phyloP scores from a whole-genome alignment of 2,329 filamentous ascomycete genomes.

The Colletotrichum agaves region DNA sequence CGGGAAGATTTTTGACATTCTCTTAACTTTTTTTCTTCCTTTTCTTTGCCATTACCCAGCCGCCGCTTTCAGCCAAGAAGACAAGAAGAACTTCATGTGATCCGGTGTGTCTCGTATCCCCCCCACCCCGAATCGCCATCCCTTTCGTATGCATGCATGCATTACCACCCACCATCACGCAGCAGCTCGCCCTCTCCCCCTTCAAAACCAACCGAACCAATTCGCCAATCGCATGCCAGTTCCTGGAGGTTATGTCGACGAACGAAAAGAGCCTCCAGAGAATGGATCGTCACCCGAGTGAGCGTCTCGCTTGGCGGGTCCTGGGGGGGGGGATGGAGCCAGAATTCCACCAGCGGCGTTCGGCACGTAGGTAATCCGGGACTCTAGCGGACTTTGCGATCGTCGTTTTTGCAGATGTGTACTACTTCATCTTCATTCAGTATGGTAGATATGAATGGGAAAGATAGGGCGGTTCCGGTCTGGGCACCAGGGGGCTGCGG shows the following conservation, averaged over 20 bases:
- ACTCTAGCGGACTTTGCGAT: background rate
- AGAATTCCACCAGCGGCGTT: background rate
- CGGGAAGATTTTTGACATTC: no score
- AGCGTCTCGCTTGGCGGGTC: slow-evolving; percentile 23
- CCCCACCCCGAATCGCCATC: background rate
- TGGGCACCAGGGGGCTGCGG: no score
- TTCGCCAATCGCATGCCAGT: slow-evolving; percentile 28
- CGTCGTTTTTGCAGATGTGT: background rate
- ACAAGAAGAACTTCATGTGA: slow-evolving; percentile 19
- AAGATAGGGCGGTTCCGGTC: no score
- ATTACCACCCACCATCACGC: slow-evolving; percentile 23
- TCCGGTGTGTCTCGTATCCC: slow-evolving; percentile 25
- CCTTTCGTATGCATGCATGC: slow-evolving; percentile 30
- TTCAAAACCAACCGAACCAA: background rate
- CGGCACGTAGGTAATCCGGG: background rate
- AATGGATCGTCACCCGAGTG: slow-evolving; percentile 13
- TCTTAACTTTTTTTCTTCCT: no score
- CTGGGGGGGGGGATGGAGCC: no score
- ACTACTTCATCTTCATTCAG: no score
- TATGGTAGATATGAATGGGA: no score
- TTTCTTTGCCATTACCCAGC: no score
- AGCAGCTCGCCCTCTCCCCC: background rate
- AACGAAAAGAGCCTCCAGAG: slow-evolving; percentile 20
- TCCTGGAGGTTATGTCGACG: background rate
- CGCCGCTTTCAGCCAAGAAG: no score